A percentile compares a stretch with the other conserved stretches of the same genome.
These are phyloP conservation scores for Suillus weaverae DNA, from an alignment of 768 basidiomycete species.

Conservation along the genomic window DNA sequence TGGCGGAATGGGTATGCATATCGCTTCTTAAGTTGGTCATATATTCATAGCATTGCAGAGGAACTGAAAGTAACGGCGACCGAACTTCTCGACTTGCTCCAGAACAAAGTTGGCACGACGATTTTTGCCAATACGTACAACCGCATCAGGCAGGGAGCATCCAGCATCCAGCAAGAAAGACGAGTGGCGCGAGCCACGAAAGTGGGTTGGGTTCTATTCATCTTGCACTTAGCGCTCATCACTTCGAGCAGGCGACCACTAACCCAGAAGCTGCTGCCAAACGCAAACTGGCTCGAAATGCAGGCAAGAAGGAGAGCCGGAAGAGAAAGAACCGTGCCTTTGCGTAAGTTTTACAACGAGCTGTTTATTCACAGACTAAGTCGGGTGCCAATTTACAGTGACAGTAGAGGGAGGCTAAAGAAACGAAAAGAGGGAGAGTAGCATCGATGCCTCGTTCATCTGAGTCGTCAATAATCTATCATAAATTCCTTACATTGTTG, in stretches of 20 bases:
- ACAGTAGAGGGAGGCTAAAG: constrained; percentile 50
- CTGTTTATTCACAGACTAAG: neutral
- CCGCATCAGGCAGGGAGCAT: constrained; percentile 69
- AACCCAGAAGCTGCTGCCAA: constrained; percentile 78
- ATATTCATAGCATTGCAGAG: constrained; percentile 43
- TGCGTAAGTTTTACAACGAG: constrained; percentile 46
- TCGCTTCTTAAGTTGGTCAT: neutral
- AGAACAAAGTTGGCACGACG: constrained; percentile 83
- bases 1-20: constrained; percentile 65
- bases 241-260: constrained; percentile 51
- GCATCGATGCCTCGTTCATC: neutral
- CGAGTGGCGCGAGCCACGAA: constrained; percentile 56
- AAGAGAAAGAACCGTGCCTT: constrained; percentile 71
- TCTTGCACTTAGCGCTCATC: neutral
- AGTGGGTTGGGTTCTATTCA: constrained; percentile 32
- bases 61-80: constrained; percentile 78
- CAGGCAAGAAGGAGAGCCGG: constrained; percentile 79
- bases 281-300: constrained; percentile 69
- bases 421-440: constrained; percentile 38
- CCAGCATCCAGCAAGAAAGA: constrained; percentile 69
- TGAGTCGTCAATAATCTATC: neutral
- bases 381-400: constrained; percentile 31
- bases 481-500: neutral
- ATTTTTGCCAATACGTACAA: constrained; percentile 81
- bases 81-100: constrained; percentile 87